phyloP scores from a whole-genome alignment of 805 yeast genomes.

The Pichia phayaonensis region DNA sequence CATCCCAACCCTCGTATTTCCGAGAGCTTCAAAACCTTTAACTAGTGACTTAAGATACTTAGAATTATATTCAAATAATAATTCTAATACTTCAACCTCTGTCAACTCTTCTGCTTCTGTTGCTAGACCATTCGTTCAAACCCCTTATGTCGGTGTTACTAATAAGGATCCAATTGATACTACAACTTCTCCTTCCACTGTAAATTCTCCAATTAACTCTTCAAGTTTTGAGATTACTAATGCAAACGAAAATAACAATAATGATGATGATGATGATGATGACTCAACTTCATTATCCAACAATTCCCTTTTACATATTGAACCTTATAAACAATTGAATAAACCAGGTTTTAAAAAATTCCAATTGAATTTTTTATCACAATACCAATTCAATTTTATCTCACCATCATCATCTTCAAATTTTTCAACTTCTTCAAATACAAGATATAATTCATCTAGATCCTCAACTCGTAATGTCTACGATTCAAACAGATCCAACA shows the following conservation, averaged over 20 bases:
- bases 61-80: constrained; percentile 4
- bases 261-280: background rate
- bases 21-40: constrained; percentile 18
- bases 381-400: constrained; percentile 33
- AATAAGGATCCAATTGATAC: background rate
- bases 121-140: background rate
- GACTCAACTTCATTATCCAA: background rate
- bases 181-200: background rate
- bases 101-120: background rate
- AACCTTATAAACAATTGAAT: constrained; percentile 42
- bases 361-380: constrained; percentile 46
- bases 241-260: background rate
- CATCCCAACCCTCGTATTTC: constrained; percentile 23
- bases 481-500: constrained; percentile 1
- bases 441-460: background rate
- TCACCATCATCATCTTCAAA: constrained; percentile 4
- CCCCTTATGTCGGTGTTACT: background rate
- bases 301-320: constrained; percentile 29
- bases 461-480: constrained; percentile 3
- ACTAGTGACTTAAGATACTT: constrained; percentile 11
- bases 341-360: constrained; percentile 37
- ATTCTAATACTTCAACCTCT: constrained; percentile 8
- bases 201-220: background rate
- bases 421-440: constrained; percentile 1
- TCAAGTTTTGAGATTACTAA: background rate